Conservation (phyloP, 129 eudicot species). For the Sambucus nigra region DNA sequence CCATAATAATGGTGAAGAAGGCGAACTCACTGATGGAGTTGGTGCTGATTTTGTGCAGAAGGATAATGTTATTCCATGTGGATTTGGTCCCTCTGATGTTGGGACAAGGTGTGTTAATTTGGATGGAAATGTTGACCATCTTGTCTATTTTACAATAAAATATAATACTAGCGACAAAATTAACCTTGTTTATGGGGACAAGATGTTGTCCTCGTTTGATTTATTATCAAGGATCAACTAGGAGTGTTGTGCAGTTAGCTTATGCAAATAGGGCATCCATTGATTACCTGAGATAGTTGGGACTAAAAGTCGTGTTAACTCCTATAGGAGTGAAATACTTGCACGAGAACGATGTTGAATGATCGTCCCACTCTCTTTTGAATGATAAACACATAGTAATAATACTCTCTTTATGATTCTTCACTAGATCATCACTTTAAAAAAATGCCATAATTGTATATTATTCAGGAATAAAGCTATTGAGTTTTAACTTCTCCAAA, state of each 20-base stretch:
- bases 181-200: constrained; percentile 83
- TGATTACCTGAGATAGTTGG: constrained; percentile 49
- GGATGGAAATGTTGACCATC: constrained; percentile 97
- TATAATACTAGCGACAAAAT: constrained; percentile 44
- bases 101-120: constrained; percentile 99
- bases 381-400: too few relatives aligned
- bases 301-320: constrained; percentile 63
- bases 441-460: too few relatives aligned
- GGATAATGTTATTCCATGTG: too few relatives aligned
- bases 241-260: constrained; percentile 86
- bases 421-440: too few relatives aligned
- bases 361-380: too few relatives aligned
- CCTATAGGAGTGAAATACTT: constrained; percentile 98
- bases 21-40: constrained; percentile 77
- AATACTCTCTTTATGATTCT: too few relatives aligned
- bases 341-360: too few relatives aligned
- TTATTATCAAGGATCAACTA: constrained; percentile 74
- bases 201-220: constrained; percentile 75
- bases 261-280: constrained; percentile 96
- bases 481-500: too few relatives aligned
- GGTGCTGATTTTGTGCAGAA: constrained; percentile 99
- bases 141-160: too few relatives aligned
- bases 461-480: too few relatives aligned
- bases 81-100: too few relatives aligned
- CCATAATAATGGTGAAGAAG: constrained; percentile 58